phyloP scores from a whole-genome alignment of 202 grass and related monocot genomes.

The Bolboschoenoplectus hybrid region DNA sequence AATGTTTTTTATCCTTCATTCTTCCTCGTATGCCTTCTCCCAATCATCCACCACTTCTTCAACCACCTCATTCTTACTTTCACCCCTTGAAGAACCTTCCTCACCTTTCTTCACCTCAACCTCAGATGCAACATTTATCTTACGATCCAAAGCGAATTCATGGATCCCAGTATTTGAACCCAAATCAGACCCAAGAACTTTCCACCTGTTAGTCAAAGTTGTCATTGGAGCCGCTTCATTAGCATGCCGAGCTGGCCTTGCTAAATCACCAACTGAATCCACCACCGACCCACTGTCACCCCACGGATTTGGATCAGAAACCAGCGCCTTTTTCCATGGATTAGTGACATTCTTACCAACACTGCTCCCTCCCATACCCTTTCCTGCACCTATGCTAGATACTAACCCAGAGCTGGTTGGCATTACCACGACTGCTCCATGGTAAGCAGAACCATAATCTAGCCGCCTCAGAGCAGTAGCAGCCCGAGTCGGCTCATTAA shows the following conservation, averaged over 20 bases:
- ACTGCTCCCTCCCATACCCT: slow-evolving; percentile 48
- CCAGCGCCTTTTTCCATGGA: slow-evolving; percentile 70
- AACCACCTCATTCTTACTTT: slow-evolving; percentile 37
- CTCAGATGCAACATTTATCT: slow-evolving; percentile 8
- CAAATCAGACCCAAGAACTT: slow-evolving; percentile 57
- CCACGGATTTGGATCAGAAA: slow-evolving; percentile 53
- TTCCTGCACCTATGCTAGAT: slow-evolving; percentile 32
- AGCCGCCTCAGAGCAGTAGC: slow-evolving; percentile 83
- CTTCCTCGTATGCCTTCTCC: slow-evolving; percentile 82
- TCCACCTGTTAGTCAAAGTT: slow-evolving; percentile 65
- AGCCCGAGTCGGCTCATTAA: slow-evolving; percentile 81
- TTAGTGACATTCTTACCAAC: slow-evolving; percentile 55
- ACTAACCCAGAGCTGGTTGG: slow-evolving; percentile 45
- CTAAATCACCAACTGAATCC: slow-evolving; percentile 38
- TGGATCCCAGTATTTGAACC: slow-evolving; percentile 24
- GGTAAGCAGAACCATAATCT: slow-evolving; percentile 91
- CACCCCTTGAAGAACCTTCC: slow-evolving; percentile 27
- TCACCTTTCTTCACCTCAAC: slow-evolving; percentile 31
- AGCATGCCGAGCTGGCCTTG: slow-evolving; percentile 41
- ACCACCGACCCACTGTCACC: slow-evolving; percentile 53
- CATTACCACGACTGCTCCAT: slow-evolving; percentile 61
- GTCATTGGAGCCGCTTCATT: slow-evolving; percentile 43
- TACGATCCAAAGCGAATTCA: slow-evolving; percentile 18
- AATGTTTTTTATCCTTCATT: slow-evolving; percentile 16
- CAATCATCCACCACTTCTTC: slow-evolving; percentile 75